A percentile compares a stretch with the other conserved stretches of the same genome.
Evolutionary conservation across 805 yeast species (phyloP).

Genomic region (Candida pini): DNA sequence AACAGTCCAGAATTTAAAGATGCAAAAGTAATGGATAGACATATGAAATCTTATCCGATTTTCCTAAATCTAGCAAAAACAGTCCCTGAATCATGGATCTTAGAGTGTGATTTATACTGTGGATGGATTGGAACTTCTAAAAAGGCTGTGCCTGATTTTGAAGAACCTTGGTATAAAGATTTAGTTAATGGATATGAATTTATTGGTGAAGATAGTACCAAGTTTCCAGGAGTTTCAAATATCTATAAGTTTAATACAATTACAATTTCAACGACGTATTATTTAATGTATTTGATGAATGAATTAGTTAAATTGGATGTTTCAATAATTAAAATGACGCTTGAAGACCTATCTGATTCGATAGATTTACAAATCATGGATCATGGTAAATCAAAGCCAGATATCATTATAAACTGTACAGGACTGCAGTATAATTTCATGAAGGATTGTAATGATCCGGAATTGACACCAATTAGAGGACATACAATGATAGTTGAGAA

Average conservation of each 20-base stretch:
- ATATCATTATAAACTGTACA: slow-evolving; percentile 50
- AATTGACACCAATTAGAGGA: slow-evolving; percentile 49
- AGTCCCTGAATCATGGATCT: slow-evolving; percentile 32
- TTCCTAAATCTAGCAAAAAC: slow-evolving; percentile 31
- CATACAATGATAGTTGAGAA: slow-evolving; percentile 53
- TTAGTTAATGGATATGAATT: slow-evolving; percentile 36
- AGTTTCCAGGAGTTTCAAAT: slow-evolving; percentile 32
- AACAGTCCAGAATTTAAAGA: slow-evolving; percentile 29
- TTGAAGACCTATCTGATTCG: slow-evolving; percentile 42
- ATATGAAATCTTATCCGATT: slow-evolving; percentile 30
- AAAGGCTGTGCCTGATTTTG: slow-evolving; percentile 4
- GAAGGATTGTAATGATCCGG: slow-evolving; percentile 44
- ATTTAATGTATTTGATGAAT: slow-evolving; percentile 46
- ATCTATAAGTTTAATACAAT: slow-evolving; percentile 43
- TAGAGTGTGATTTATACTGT: slow-evolving; percentile 18
- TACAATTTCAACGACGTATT: slow-evolving; percentile 55
- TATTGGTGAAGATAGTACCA: slow-evolving; percentile 22
- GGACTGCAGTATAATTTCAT: slow-evolving; percentile 45
- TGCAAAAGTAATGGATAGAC: slow-evolving; percentile 22
- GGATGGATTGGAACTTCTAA: slow-evolving; percentile 19
- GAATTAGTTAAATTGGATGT: slow-evolving; percentile 43
- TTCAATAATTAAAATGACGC: slow-evolving; percentile 33
- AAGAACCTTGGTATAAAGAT: slow-evolving; percentile 45
- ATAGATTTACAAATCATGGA: slow-evolving; percentile 18
- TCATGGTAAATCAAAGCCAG: slow-evolving; percentile 23